Base-by-base conservation (phyloP, 805 yeast genomes). In the Wickerhamiella spandovensis region DNA sequence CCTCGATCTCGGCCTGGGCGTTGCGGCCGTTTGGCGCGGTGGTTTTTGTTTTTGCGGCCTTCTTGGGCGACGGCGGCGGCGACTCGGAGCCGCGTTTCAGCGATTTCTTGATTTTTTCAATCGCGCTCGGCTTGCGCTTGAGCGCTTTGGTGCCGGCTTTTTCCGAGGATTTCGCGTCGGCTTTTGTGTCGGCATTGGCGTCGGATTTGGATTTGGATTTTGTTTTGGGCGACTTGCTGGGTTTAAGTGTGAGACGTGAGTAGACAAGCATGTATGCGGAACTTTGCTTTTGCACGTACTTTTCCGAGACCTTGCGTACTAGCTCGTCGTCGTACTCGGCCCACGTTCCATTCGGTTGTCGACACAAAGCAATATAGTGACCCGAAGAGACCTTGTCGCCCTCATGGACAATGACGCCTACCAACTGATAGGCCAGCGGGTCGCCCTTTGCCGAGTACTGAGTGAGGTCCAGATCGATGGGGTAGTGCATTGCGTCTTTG, bases 281-380 rank as follows among this genome's bases (percentile, higher is more conserved):
- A 13, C 90, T 84, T 61, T 90, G 95, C 56, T 78, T 77, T 55
- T 87, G 70, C 2, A 86, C 95, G 44, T 76, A 79, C 51, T 77
- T 72, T 59, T 85, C 92, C 35, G 81, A 73, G 49, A 85, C 79
- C 52, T 72, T 73, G 60, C 85, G 83, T 57, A 86, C 79, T 60
- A 82, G 79, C 60, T 92, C 98, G 64, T 92, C 98, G 63, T 92
- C 97, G 65, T 90, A 92, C 9, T 87, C 81, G 25, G 87, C 81
- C 98, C 97, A 92, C 1, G 82, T 68, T 1, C 88, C 90, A 66
- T 85, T 92, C 0, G 97, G 95, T 66, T 89, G 96, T 54, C 83
- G 77, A 62, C 95, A 85, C 62, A 85, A 87, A 0, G 95, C 84
- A 52, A 88, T 77, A 61, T 92, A 92, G 66, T 92, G 98, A 3